Conservation (phyloP, 129 eudicot genomes). For the Tagetes erecta region DNA sequence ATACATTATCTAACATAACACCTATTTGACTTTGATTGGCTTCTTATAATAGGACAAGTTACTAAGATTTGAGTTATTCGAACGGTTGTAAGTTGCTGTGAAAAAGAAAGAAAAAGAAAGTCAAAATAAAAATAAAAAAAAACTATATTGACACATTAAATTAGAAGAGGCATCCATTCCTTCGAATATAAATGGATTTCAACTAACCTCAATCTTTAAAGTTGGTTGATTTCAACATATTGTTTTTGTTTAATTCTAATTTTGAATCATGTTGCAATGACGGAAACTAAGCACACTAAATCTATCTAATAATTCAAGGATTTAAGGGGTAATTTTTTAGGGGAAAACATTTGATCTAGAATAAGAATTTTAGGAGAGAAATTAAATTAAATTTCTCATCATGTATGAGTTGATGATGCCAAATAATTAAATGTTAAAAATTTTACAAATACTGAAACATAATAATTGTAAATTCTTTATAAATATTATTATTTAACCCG, state of each 20-base stretch:
- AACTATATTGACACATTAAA: neutral
- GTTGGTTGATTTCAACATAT: neutral
- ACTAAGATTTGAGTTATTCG: neutral
- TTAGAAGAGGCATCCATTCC: neutral
- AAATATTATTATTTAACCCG: too few species aligned
- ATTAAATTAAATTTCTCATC: too few species aligned
- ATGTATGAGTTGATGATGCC: too few species aligned
- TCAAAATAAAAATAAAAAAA: neutral
- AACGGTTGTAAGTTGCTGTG: neutral
- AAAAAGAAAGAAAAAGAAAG: neutral
- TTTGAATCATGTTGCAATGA: conserved; percentile 14
- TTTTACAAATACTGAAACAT: too few species aligned
- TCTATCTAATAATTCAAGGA: too few species aligned
- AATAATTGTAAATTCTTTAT: too few species aligned
- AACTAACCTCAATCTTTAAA: neutral
- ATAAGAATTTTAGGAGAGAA: too few species aligned
- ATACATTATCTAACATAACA: neutral
- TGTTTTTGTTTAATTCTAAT: neutral
- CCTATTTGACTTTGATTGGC: neutral
- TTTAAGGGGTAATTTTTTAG: too few species aligned
- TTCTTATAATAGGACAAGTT: neutral
- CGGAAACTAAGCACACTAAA: neutral
- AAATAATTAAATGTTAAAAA: too few species aligned
- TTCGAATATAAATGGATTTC: neutral
- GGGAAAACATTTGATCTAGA: too few species aligned